Base-by-base conservation (phyloP, 2,329 filamentous ascomycete species). In the Rasamsonia emersonii region DNA sequence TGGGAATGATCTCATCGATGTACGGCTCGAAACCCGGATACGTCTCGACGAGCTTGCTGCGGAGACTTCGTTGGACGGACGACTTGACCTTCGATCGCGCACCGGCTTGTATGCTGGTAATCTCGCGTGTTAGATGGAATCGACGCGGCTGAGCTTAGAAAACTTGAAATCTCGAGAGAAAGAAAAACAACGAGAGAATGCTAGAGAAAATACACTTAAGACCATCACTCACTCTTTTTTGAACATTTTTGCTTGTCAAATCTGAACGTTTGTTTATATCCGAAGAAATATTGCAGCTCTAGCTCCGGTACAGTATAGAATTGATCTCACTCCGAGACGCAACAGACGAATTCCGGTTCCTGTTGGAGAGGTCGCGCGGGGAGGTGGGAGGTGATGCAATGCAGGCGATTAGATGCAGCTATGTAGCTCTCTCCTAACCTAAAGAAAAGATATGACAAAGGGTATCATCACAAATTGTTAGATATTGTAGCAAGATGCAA, bases 51-150 rank as follows among this genome's bases (percentile, higher is more conserved):
- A 96, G 75, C 52, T 84, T 84, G 51, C 79, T 72, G 47, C 91
- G 84, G 49, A 98, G 79, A 43, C 70, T 75, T 53, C 91, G 84
- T 68, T 95, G 88, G 35, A 86, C 85, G 15, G 86, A 94, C 44
- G 89, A 95, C 67, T 96, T 98, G 62, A 96, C 85, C 71, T 96
- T 96, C 49, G 86, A 86, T 67, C 91, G 93, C 35, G 84, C 79
- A 45, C 82, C 77, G 16, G 80, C 66, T 50, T 77, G 68, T 58
- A 94, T 78, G 45, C 83, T 89, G 51, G 18, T 21, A 10, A n/a
- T n/a, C n/a, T n/a, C n/a, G n/a, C n/a, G n/a, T n/a, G n/a, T n/a
- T 26, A 23, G 20, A n/a, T 23, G n/a, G n/a, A 23, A 23, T 8
- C 8, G 20, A 7, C 20, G n/a, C n/a, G 8, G 8, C n/a, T 8